Evolutionary conservation across 176 grass and related monocot species (phyloP), one percentile per base, ranked within the genome.

Genomic region (Pharus latifolius): DNA sequence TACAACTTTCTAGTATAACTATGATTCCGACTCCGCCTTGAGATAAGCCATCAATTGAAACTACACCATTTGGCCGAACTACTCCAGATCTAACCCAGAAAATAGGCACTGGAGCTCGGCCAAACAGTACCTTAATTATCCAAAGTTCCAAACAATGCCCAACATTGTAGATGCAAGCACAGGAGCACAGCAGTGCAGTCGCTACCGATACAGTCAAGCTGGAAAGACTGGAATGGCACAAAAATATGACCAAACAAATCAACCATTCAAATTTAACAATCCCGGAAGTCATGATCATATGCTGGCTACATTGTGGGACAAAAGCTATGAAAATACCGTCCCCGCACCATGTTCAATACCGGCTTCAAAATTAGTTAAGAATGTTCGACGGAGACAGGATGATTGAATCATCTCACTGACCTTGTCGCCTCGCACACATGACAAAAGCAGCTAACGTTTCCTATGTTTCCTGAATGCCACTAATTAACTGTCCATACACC

Each of bases 381-480:
- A 43, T 46, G 37, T 47, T 9, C 69, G 35, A 44, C 41, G 3
- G 34, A 11, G 56, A 28, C 10, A 20, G 12, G 56, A 60, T 76
- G 31, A 41, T 80, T 43, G 34, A 63, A 75, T n/a, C 63, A 70
- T 63, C 17, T 17, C n/a, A 61, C 3, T 60, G 55, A 76, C 31
- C 33, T 37, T 18, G 35, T 22, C 25, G 43, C 33, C 44, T 14
- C n/a, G 24, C 41, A 67, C 29, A 51, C 17, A 67, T 34, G 11
- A n/a, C 70, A 53, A 82, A 41, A 59, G 25, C 54, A 68, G 51
- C 62, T 68, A 72, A 22, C 5, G 41, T 43, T 62, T 40, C 43
- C 56, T 58, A 56, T 33, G 60, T 22, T 74, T 40, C 5, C 45
- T 33, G 10, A 60, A 65, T 47, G 47, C 20, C 60, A 65, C 44